Evolutionary conservation across 2,329 filamentous ascomycete species (phyloP).

Genomic region (Penicillium aurantiogriseum): DNA sequence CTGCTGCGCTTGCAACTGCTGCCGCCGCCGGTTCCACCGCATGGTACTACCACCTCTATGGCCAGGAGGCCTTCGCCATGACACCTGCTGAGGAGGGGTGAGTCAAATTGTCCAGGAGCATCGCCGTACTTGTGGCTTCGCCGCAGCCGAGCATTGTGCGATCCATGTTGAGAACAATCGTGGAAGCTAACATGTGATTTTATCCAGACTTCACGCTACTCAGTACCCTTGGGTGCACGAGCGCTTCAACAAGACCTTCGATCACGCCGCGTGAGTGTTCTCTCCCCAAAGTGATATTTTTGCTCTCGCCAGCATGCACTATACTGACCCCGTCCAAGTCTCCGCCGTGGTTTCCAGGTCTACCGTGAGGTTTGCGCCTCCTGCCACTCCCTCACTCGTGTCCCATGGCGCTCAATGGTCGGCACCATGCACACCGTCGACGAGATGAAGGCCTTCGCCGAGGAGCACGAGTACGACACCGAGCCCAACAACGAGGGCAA

Average conservation of each 20-base stretch:
- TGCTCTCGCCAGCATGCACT: not conserved
- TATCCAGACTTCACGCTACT: constrained; percentile 78
- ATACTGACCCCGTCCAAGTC: constrained; percentile 53
- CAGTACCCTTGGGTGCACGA: constrained; percentile 94
- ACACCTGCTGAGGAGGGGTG: constrained; percentile 97
- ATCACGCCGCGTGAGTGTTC: constrained; percentile 83
- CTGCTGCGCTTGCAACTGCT: constrained; percentile 81
- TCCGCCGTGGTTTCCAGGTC: constrained; percentile 98
- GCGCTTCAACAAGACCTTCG: constrained; percentile 91
- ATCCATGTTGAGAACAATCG: constrained; percentile 17
- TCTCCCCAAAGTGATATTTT: constrained; percentile 9
- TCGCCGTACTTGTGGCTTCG: constrained; percentile 20
- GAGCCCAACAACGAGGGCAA: constrained; percentile 98
- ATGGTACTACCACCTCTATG: constrained; percentile 98
- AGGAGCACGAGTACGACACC: constrained; percentile 97
- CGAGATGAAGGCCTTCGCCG: constrained; percentile 94
- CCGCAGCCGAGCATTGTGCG: constrained; percentile 27
- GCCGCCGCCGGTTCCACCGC: constrained; percentile 84
- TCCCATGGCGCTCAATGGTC: constrained; percentile 90
- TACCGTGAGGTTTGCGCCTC: constrained; percentile 98
- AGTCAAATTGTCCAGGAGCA: constrained; percentile 48
- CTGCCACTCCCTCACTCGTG: constrained; percentile 93
- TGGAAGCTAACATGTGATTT: constrained; percentile 26
- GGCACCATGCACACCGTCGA: constrained; percentile 92
- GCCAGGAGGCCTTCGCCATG: constrained; percentile 80